Conservation (phyloP, 305 asterid species). For the Fraxinus albicans region DNA sequence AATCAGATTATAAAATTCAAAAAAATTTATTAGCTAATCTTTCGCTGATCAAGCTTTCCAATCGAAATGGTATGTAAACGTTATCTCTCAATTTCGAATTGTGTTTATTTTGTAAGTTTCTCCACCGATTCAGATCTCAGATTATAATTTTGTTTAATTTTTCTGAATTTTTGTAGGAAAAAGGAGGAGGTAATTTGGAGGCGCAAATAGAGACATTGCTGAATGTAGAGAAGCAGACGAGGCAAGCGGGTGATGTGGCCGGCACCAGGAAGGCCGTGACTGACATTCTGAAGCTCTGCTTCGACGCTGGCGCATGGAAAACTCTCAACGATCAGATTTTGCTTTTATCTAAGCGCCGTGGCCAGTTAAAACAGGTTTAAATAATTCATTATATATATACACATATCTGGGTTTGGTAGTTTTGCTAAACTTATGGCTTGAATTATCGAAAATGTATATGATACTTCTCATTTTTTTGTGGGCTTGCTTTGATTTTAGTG, state of each 20-base stretch:
- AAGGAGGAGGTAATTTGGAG: constrained; percentile 65
- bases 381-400: neutral
- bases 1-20: neutral
- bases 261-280: constrained; percentile 80
- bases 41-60: neutral
- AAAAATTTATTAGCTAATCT: neutral
- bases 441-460: neutral
- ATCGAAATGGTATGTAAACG: constrained; percentile 32
- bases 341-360: constrained; percentile 92
- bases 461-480: neutral
- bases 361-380: constrained; percentile 84
- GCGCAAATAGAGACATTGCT: constrained; percentile 71
- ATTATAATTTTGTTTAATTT: neutral
- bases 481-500: neutral
- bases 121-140: constrained; percentile 27
- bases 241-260: constrained; percentile 83
- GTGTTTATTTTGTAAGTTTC: neutral
- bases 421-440: neutral
- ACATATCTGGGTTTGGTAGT: neutral
- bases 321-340: constrained; percentile 85
- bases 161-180: constrained; percentile 49
- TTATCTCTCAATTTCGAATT: neutral
- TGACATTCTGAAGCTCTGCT: constrained; percentile 82
- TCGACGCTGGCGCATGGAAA: constrained; percentile 86
- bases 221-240: constrained; percentile 92